Percentiles rank a stretch among this genome's conserved stretches.
These are phyloP conservation scores for Dipteronia dyeriana DNA, from an alignment of 345 rosid genomes.

Conservation along the genomic window DNA sequence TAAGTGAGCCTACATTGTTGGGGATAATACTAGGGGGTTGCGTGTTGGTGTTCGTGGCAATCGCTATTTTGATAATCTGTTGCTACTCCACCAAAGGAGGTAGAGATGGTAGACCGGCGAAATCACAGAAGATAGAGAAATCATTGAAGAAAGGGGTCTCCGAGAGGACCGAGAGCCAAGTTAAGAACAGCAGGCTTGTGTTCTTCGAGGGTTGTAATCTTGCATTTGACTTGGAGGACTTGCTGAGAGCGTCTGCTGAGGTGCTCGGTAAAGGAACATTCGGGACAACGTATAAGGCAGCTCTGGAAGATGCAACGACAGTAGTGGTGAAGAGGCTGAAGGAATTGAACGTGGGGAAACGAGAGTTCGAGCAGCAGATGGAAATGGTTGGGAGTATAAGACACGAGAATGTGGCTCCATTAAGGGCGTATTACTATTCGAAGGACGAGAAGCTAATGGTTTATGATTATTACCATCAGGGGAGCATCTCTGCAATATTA, in stretches of 20 bases:
- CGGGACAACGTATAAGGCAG: slow-evolving; percentile 87
- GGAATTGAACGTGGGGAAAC: slow-evolving; percentile 64
- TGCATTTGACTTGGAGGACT: slow-evolving; percentile 81
- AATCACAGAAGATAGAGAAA: slow-evolving; percentile 45
- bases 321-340: slow-evolving; percentile 93
- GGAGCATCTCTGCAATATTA: slow-evolving; percentile 72
- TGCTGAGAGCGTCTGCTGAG: slow-evolving; percentile 96
- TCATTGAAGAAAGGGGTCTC: slow-evolving; percentile 50
- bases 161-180: slow-evolving; percentile 39
- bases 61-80: slow-evolving; percentile 45
- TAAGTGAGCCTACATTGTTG: slow-evolving; percentile 52
- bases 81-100: slow-evolving; percentile 42
- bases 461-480: slow-evolving; percentile 64
- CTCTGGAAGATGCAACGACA: slow-evolving; percentile 76
- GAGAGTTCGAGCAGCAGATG: slow-evolving; percentile 94
- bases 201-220: slow-evolving; percentile 85
- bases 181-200: slow-evolving; percentile 60
- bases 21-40: slow-evolving; percentile 57
- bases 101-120: slow-evolving; percentile 29
- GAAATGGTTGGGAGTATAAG: slow-evolving; percentile 65
- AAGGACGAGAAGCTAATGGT: slow-evolving; percentile 97
- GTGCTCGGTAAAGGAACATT: slow-evolving; percentile 93
- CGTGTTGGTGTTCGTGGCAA: slow-evolving; percentile 38
- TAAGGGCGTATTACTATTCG: slow-evolving; percentile 83
- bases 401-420: slow-evolving; percentile 77